Base-by-base conservation (phyloP, 805 yeast genomes). In the Starmerella apis region DNA sequence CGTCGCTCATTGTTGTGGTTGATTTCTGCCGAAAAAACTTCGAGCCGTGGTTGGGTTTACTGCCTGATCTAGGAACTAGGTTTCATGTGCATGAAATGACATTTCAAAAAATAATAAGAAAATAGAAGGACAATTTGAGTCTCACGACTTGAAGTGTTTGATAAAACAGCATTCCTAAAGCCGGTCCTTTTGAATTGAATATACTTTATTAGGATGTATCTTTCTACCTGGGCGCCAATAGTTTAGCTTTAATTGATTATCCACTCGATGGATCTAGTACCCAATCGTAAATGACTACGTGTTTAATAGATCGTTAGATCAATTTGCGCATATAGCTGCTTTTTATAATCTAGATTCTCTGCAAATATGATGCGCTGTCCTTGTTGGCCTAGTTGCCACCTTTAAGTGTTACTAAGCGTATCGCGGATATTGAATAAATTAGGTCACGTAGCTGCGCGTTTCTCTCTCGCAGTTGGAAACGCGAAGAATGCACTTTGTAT, bases 1-100 rank as follows among this genome's bases (percentile, higher is more conserved):
- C 43, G 39, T 56, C 60, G 52, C 55, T 69, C 55, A 73, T 70
- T 52, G 65, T 70, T 63, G 56, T 67, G 24, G 67, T 67, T 46
- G 65, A 23, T 41, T 16, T 8, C 39, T 8, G 35, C 10, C 24
- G 32, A 41, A 27, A 41, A 41, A 41, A 41, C 25, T 22, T 16
- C 23, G 6, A 18, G 33, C 19, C 23, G 44, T 9, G 44, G 44
- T 41, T 41, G 44, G 44, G 44, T 41, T 41, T 41, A 25, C 44
- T 41, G 32, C 32, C 44, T 19, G 44, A 24, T 38, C 43, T 23
- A 38, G 43, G 43, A 38, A 38, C 43, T 22, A 24, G 43, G 30
- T 24, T 24, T 38, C 31, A 20, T 24, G 22, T 16, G 37, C 22
- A 33, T 33, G 22, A 37, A 37, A 8, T 16, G 39, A 35, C 4